Conservation (phyloP, 2,329 filamentous ascomycete species). For the Metarhizium rileyi region DNA sequence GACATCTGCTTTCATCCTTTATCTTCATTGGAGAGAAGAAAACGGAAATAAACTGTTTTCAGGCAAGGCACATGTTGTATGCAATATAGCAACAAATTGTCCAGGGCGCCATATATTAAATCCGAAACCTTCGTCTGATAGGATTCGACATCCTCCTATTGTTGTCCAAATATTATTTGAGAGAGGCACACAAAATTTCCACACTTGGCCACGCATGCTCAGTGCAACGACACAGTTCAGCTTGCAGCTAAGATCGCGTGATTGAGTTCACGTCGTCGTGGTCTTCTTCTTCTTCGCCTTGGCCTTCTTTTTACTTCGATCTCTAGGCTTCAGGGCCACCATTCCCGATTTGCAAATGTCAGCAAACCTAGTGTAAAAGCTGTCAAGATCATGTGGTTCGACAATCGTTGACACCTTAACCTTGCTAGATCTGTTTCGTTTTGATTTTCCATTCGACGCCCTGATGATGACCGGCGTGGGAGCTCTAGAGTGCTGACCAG, state of each 20-base stretch:
- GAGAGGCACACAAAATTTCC: no score
- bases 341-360: constrained; percentile 87
- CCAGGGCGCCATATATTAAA: no score
- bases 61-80: no score
- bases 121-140: no score
- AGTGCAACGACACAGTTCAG: background rate
- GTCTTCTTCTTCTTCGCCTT: constrained; percentile 65
- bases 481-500: constrained; percentile 47
- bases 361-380: constrained; percentile 76
- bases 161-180: no score
- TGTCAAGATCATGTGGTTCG: constrained; percentile 62
- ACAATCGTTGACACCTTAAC: constrained; percentile 80
- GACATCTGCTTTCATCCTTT: no score
- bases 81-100: no score
- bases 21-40: no score
- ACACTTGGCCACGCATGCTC: background rate
- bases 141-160: no score
- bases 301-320: constrained; percentile 77
- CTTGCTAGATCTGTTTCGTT: constrained; percentile 44
- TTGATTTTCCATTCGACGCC: constrained; percentile 70
- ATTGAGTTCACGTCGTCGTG: constrained; percentile 13
- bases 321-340: constrained; percentile 82
- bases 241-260: background rate
- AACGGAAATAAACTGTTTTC: no score
- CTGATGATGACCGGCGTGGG: constrained; percentile 70